Percentiles rank a stretch among this genome's conserved stretches.
Conservation (phyloP, 2,329 filamentous ascomycete genomes). For the Pestalotiopsis sp. region DNA sequence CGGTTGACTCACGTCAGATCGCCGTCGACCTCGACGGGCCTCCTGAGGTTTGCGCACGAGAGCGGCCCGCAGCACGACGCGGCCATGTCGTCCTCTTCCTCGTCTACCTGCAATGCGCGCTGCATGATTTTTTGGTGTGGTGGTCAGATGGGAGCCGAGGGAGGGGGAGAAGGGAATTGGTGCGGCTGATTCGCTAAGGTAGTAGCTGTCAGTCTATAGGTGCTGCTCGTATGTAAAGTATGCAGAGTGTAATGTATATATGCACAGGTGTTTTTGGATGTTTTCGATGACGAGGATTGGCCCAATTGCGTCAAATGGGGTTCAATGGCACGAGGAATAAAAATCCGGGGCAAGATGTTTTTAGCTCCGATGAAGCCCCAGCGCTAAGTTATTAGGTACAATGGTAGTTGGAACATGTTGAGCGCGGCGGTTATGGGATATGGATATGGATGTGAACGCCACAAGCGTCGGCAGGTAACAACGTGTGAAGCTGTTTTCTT, state of each 20-base stretch:
- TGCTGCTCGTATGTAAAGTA: not conserved
- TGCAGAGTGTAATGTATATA: not conserved
- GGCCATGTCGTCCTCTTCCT: not conserved
- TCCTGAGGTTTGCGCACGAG: conserved; percentile 31
- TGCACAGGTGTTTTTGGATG: too few species aligned
- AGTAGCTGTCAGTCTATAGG: too few species aligned
- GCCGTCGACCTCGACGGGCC: conserved; percentile 47
- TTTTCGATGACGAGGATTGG: too few species aligned
- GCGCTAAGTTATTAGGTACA: not conserved
- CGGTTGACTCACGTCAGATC: conserved; percentile 32
- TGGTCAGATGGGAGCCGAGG: too few species aligned
- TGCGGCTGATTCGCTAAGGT: not conserved
- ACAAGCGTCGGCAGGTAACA: too few species aligned
- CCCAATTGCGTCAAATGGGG: not conserved
- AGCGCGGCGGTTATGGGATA: not conserved
- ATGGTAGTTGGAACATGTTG: not conserved
- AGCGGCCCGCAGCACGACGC: conserved; percentile 42
- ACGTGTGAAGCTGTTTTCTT: too few species aligned
- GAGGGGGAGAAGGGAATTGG: not conserved
- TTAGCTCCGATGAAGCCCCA: not conserved
- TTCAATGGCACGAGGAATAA: not conserved
- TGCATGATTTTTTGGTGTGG: not conserved
- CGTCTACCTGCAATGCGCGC: not conserved
- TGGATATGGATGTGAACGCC: too few species aligned
- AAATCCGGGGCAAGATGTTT: not conserved